Evolutionary conservation across 331 rosid genomes (phyloP), one percentile per base, ranked within the genome.

Genomic region (Dryas integrifolia): DNA sequence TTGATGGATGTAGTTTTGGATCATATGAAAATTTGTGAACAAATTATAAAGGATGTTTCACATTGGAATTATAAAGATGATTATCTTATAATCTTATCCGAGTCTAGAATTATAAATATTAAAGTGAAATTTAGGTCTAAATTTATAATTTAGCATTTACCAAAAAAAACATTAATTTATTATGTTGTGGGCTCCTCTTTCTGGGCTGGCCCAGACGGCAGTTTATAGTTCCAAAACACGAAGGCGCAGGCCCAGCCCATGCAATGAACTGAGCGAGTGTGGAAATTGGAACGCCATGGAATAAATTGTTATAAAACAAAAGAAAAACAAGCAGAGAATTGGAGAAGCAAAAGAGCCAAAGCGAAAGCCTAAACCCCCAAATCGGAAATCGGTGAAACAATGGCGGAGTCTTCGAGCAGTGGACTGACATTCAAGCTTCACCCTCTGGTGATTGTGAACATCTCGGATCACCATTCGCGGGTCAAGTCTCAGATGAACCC

Each of bases 381-480:
- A 71, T 71, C 66, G 12, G 57, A 45, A 44, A 44, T 64, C n/a
- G 69, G 9, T 40, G 9, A 11, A 44, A 72, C n/a, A 58, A 72
- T 72, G 97, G 89, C 96, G 75, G 88, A 96, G 6, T 95, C 96
- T 5, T 89, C 98, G 46, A 89, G 97, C 86, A 95, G 99, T 70
- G 99, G 99, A 38, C 85, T 95, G 77, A 95, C 97, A n/a, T 95
- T 92, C 93, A 95, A 95, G 87, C 79, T 95, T 2, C 99, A 95
- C 12, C 99, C 99, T 1, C 86, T 95, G 12, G 98, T 92, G 62
- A 95, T 95, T 76, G 92, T 95, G 0, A 95, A 92, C 86, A 95
- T 95, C 72, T 95, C 99, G 43, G 99, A 95, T 71, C 99, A 95
- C 69, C 87, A 84, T 78, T 92, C 99, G 0, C 69, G 98, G 72